Evolutionary conservation across 2,329 filamentous ascomycete species (phyloP).

Genomic region (Magnaporthiopsis rhizophila): DNA sequence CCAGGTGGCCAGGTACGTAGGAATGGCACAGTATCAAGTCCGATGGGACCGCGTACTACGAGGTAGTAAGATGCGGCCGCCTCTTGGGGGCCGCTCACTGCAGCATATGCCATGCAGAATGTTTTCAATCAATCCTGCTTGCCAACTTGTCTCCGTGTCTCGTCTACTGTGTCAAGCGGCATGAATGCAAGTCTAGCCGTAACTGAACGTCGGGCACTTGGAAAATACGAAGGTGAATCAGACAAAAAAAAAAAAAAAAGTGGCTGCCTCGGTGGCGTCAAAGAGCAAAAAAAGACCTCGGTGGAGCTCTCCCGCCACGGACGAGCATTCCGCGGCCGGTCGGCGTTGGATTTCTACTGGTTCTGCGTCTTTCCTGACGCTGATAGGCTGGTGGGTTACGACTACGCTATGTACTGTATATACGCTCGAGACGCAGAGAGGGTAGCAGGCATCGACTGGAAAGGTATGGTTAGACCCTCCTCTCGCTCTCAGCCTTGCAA

Average conservation of each 20-base stretch:
- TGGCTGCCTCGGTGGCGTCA: neutral
- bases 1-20: neutral
- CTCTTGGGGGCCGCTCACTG: neutral
- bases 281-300: neutral
- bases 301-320: neutral
- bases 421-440: too few relatives aligned
- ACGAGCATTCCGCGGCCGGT: neutral
- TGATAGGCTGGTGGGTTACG: too few relatives aligned
- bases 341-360: too few relatives aligned
- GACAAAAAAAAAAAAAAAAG: neutral
- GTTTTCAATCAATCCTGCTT: neutral
- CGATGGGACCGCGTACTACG: neutral
- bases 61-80: neutral
- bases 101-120: neutral
- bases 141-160: neutral
- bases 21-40: neutral
- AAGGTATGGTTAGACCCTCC: neutral
- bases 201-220: neutral
- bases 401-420: too few relatives aligned
- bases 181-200: neutral
- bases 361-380: too few relatives aligned
- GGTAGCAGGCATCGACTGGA: too few relatives aligned
- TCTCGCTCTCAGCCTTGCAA: neutral
- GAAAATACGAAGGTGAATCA: neutral
- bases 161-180: neutral